phyloP scores from a whole-genome alignment of 345 rosid species.

The Cardamine chenopodiifolia region DNA sequence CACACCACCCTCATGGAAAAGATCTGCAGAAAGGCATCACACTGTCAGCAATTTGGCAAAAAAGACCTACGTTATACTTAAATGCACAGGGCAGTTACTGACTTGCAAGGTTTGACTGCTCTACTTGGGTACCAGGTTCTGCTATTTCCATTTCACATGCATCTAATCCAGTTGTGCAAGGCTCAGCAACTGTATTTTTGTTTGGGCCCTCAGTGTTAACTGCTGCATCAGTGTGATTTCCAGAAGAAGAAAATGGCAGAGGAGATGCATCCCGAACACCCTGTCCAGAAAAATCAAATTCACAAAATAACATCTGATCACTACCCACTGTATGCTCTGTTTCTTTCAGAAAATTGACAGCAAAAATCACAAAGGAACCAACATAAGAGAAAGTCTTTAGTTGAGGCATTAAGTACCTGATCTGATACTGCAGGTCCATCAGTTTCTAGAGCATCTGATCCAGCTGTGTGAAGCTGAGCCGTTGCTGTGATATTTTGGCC shows the following conservation, averaged over 20 bases:
- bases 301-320: constrained; percentile 5
- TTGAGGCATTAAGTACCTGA: constrained; percentile 31
- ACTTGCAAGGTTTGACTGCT: constrained; percentile 35
- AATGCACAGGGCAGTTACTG: constrained; percentile 27
- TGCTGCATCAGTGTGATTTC: constrained; percentile 41
- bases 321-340: background rate
- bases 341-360: constrained; percentile 1
- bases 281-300: constrained; percentile 35
- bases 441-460: constrained; percentile 23
- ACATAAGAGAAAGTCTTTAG: background rate
- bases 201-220: constrained; percentile 29
- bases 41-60: constrained; percentile 23
- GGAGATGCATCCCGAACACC: constrained; percentile 37
- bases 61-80: constrained; percentile 21
- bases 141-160: constrained; percentile 32
- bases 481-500: constrained; percentile 21
- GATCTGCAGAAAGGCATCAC: constrained; percentile 28
- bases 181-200: constrained; percentile 35
- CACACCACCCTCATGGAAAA: constrained; percentile 25
- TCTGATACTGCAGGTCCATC: constrained; percentile 13
- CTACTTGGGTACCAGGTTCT: constrained; percentile 36
- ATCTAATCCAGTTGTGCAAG: constrained; percentile 19
- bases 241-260: constrained; percentile 43
- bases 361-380: background rate
- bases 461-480: constrained; percentile 24